phyloP scores from a whole-genome alignment of 257 asterid species.

The Ocimum tenuiflorum region DNA sequence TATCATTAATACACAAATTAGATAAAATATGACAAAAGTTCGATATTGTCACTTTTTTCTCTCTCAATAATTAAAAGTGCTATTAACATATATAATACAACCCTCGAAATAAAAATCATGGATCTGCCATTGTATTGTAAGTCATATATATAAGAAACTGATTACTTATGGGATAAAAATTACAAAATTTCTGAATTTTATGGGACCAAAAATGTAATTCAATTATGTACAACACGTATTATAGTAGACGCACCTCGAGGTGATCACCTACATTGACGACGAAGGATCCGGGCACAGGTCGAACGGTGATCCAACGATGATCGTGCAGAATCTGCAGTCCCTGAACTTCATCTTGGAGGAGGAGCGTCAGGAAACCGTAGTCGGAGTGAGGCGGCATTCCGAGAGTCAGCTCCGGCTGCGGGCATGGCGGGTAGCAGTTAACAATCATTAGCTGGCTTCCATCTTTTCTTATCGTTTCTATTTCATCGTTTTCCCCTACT shows the following conservation, averaged over 20 bases:
- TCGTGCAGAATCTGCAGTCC: constrained; percentile 61
- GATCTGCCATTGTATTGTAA: no score
- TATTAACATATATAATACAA: no score
- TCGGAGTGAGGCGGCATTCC: constrained; percentile 97
- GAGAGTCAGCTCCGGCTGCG: constrained; percentile 74
- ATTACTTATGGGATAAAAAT: no score
- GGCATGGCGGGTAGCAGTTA: constrained; percentile 85
- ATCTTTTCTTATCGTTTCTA: constrained; percentile 31
- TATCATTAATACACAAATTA: no score
- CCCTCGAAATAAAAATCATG: no score
- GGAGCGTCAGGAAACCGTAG: constrained; percentile 71
- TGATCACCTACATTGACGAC: constrained; percentile 94
- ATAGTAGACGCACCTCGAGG: constrained; percentile 79
- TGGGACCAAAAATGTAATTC: no score
- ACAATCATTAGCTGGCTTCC: constrained; percentile 87
- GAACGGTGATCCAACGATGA: constrained; percentile 52
- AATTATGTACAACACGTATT: no score
- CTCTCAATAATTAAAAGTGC: no score
- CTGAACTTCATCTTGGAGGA: constrained; percentile 75
- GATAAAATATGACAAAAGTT: no score
- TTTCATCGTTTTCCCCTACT: background rate
- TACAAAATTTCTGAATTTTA: no score
- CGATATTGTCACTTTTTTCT: no score
- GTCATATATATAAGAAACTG: no score
- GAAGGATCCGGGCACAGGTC: constrained; percentile 75